A percentile compares a stretch with the other conserved stretches of the same genome.
phyloP scores from a whole-genome alignment of 371 early-diverging fungal genomes.

The Apophysomyces variabilis region DNA sequence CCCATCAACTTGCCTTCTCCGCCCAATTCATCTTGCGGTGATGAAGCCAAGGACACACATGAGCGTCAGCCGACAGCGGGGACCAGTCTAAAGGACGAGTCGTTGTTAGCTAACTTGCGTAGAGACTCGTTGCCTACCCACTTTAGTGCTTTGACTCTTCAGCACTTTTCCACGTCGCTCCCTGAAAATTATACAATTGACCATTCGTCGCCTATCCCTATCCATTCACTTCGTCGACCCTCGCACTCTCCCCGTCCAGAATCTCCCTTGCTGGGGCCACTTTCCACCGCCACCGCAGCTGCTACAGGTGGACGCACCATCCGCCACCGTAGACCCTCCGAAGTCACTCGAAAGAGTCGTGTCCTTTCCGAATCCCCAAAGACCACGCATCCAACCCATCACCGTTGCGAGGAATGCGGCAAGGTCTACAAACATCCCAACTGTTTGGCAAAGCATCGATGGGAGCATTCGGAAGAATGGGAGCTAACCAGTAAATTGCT shows the following conservation, averaged over 20 bases:
- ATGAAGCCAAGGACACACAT: slow-evolving; percentile 30
- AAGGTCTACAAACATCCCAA: slow-evolving; percentile 74
- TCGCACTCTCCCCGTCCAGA: slow-evolving; percentile 14
- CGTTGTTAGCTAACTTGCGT: slow-evolving; percentile 17
- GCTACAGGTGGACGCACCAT: slow-evolving; percentile 45
- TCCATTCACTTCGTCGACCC: slow-evolving; percentile 12
- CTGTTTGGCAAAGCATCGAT: slow-evolving; percentile 71
- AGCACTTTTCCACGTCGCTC: slow-evolving; percentile 42
- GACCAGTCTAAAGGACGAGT: slow-evolving; percentile 8
- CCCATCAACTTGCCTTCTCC: slow-evolving; percentile 47
- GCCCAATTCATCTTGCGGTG: slow-evolving; percentile 54
- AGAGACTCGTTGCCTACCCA: slow-evolving; percentile 46
- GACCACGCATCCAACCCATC: slow-evolving; percentile 17
- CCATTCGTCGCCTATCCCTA: slow-evolving; percentile 34
- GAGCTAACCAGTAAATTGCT: slow-evolving; percentile 63
- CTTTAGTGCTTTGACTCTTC: slow-evolving; percentile 41
- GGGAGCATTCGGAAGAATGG: slow-evolving; percentile 79
- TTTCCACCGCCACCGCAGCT: slow-evolving; percentile 38
- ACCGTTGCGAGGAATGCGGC: slow-evolving; percentile 68
- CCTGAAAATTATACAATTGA: slow-evolving; percentile 57
- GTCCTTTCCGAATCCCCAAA: slow-evolving; percentile 19
- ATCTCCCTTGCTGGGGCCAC: slow-evolving; percentile 19
- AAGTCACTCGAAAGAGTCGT: slow-evolving; percentile 25
- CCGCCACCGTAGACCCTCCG: slow-evolving; percentile 29
- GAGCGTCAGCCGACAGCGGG: slow-evolving; percentile 11